A percentile compares a stretch with the other conserved stretches of the same genome.
These are phyloP conservation scores for Starmera amethionina DNA, from an alignment of 805 yeast genomes.

Conservation along the genomic window DNA sequence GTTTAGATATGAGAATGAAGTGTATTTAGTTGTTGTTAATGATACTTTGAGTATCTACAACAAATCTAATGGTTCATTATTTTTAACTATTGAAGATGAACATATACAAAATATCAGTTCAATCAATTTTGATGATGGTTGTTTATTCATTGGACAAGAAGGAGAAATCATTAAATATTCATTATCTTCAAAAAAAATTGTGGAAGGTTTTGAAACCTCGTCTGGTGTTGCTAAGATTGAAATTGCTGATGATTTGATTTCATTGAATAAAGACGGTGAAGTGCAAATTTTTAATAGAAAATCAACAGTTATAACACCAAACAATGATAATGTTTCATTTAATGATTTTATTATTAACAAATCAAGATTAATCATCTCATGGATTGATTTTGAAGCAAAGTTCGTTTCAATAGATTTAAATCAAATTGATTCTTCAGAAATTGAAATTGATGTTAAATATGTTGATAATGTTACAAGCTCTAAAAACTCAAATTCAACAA, in stretches of 20 bases:
- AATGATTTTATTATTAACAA: constrained; percentile 14
- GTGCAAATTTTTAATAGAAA: constrained; percentile 20
- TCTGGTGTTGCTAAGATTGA: no score
- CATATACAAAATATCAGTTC: background rate
- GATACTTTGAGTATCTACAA: background rate
- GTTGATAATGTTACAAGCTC: background rate
- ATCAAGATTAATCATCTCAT: constrained; percentile 20
- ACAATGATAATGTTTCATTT: constrained; percentile 17
- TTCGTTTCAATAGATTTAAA: constrained; percentile 20
- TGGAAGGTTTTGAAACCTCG: no score
- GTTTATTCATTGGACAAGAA: background rate
- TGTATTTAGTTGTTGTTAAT: background rate
- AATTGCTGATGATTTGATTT: constrained; percentile 4
- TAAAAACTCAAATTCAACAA: constrained; percentile 14
- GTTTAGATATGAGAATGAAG: background rate
- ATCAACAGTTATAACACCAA: constrained; percentile 10
- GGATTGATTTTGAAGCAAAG: constrained; percentile 30
- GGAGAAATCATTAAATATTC: background rate
- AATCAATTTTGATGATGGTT: background rate
- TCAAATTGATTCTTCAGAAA: constrained; percentile 9
- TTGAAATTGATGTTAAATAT: constrained; percentile 19
- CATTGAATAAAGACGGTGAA: constrained; percentile 22
- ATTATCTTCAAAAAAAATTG: no score
- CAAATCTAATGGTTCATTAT: background rate
- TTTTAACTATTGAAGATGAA: background rate